Evolutionary conservation across 306 rosid species (phyloP).

Genomic region (Morella rubra): DNA sequence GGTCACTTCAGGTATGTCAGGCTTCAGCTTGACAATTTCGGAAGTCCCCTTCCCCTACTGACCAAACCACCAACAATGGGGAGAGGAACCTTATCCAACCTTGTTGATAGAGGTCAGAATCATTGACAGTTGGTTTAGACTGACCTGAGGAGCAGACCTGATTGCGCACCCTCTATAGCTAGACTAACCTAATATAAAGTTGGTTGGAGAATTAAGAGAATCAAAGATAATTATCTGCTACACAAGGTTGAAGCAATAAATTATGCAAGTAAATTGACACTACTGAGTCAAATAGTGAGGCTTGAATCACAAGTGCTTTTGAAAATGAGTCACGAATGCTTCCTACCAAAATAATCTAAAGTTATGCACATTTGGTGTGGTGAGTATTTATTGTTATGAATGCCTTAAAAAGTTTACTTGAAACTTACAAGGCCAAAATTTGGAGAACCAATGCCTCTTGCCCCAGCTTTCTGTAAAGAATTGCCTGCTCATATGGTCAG

Average conservation of each 20-base stretch:
- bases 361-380: background rate
- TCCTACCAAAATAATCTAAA: background rate
- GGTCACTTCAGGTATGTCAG: too few species aligned
- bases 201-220: background rate
- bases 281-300: background rate
- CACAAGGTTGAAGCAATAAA: background rate
- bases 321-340: background rate
- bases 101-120: too few species aligned
- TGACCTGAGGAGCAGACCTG: too few species aligned
- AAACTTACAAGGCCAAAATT: conserved; percentile 92
- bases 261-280: too few species aligned
- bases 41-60: too few species aligned
- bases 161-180: background rate
- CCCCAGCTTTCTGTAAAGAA: conserved; percentile 92
- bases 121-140: too few species aligned
- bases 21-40: too few species aligned
- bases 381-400: background rate
- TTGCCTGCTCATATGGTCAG: conserved; percentile 61
- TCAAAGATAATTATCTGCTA: background rate
- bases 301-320: background rate
- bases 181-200: background rate
- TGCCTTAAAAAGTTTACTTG: conserved; percentile 10
- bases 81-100: too few species aligned
- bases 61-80: too few species aligned
- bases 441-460: conserved; percentile 93